phyloP scores from a whole-genome alignment of 2,329 filamentous ascomycete species.

The Talaromyces marneffei region DNA sequence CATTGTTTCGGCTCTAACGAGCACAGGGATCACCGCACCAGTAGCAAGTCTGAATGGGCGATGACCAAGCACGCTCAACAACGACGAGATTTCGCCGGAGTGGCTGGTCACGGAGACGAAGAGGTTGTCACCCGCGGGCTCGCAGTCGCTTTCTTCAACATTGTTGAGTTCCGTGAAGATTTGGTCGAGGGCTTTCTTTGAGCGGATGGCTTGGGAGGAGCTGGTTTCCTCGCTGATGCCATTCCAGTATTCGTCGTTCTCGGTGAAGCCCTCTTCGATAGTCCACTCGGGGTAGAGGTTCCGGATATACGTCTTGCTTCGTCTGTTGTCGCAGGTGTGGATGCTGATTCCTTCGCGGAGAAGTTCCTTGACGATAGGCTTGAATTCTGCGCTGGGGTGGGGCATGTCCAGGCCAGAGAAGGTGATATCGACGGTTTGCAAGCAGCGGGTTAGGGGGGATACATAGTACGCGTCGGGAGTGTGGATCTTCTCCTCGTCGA shows the following conservation, averaged over 20 bases:
- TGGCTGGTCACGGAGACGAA: constrained; percentile 54
- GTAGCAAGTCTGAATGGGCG: constrained; percentile 42
- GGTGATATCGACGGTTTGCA: constrained; percentile 51
- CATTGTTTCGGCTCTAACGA: constrained; percentile 40
- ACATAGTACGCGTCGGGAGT: constrained; percentile 51
- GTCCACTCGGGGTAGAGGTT: constrained; percentile 44
- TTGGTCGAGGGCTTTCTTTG: constrained; percentile 43
- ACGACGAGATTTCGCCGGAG: constrained; percentile 51
- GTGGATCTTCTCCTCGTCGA: constrained; percentile 44
- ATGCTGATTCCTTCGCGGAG: constrained; percentile 54
- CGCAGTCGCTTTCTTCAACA: neutral
- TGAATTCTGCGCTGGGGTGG: constrained; percentile 36
- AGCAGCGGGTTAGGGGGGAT: constrained; percentile 52
- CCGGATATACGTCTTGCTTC: constrained; percentile 43
- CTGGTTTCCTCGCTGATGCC: constrained; percentile 44
- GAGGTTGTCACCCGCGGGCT: constrained; percentile 17
- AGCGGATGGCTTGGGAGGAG: constrained; percentile 44
- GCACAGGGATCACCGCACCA: constrained; percentile 47
- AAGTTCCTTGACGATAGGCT: constrained; percentile 51
- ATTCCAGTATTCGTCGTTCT: constrained; percentile 51
- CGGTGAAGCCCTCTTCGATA: constrained; percentile 49
- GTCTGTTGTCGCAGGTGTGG: constrained; percentile 56
- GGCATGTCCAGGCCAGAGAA: constrained; percentile 46
- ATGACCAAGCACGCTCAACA: constrained; percentile 44
- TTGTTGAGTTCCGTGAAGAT: constrained; percentile 37